phyloP scores from a whole-genome alignment of 1,284 basidiomycete genomes.

The Fomitiporia mediterranea region DNA sequence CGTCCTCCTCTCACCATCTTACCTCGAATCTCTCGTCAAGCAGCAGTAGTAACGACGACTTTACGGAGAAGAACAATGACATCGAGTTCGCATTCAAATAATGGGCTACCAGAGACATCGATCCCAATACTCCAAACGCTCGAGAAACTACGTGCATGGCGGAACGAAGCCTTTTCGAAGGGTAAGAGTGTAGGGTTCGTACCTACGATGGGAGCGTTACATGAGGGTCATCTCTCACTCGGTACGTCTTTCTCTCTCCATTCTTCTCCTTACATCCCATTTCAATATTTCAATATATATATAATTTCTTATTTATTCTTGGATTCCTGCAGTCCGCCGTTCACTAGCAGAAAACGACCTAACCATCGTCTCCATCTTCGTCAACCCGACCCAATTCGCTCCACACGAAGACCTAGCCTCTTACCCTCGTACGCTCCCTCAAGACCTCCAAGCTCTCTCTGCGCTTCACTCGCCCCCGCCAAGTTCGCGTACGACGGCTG shows the following conservation, averaged over 20 bases:
- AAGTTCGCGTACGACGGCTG: slow-evolving; percentile 38
- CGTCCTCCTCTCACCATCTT: neutral
- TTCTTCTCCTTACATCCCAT: slow-evolving; percentile 21
- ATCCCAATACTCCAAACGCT: slow-evolving; percentile 79
- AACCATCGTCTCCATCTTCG: slow-evolving; percentile 94
- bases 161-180: slow-evolving; percentile 54
- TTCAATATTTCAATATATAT: slow-evolving; percentile 4
- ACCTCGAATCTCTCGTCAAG: neutral
- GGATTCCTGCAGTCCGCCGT: slow-evolving; percentile 44
- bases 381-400: slow-evolving; percentile 97
- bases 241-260: slow-evolving; percentile 44
- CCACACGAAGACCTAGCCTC: slow-evolving; percentile 90
- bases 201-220: slow-evolving; percentile 96
- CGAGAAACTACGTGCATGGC: slow-evolving; percentile 72
- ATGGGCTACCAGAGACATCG: slow-evolving; percentile 42
- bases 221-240: slow-evolving; percentile 88
- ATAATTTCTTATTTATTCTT: slow-evolving; percentile 1
- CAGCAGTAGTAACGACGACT: slow-evolving; percentile 13
- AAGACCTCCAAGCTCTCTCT: slow-evolving; percentile 54
- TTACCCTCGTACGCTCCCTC: slow-evolving; percentile 83
- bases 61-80: no score
- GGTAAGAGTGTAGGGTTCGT: slow-evolving; percentile 83
- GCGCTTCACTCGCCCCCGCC: slow-evolving; percentile 26
- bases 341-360: slow-evolving; percentile 79
- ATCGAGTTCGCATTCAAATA: slow-evolving; percentile 13